Evolutionary conservation across 257 asterid genomes (phyloP), one percentile per base, ranked within the genome.

Genomic region (Solanum corneliomulleri): DNA sequence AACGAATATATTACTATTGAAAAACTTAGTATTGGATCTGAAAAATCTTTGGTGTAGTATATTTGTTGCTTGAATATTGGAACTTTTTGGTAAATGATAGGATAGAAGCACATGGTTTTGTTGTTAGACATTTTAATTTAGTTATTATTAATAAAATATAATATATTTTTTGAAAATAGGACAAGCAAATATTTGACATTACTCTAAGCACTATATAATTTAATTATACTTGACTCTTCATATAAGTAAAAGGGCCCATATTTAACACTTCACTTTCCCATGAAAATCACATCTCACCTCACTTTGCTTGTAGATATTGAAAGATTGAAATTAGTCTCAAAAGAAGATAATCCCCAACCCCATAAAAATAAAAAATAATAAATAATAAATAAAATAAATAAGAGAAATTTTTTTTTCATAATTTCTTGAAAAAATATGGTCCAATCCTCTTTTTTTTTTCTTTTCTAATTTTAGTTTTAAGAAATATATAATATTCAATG

Each of bases 261-360:
- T 87, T 87, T 80, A 29, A 74, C 82, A 70, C 88, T 85, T 82
- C 86, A 88, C 88, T 89, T 88, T 85, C 89, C 93, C 84, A 89
- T 86, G 89, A 85, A 82, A 89, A 56, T 84, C 84, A 88, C 87
- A 81, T 87, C 82, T 89, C 92, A 88, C 93, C 81, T 85, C 89
- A 85, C 89, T 91, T 91, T 96, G 93, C 94, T 92, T 91, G 84
- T 91, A 91, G 92, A 90, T 92, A 78, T 89, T 89, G 91, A 89
- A 89, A 92, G 91, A 91, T 90, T 39, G 89, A 89, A 85, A 85
- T 85, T 89, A 90, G 87, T 88, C 92, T 86, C 89, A 89, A 92
- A 90, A 91, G 83, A 89, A 89, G 86, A 89, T 87, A 64, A 64
- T 21, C 68, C 74, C 74, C 20, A 5, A n/a, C 16, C 33, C 75